Evolutionary conservation across 2,329 filamentous ascomycete genomes (phyloP), one percentile per base, ranked within the genome.

Genomic region (Huntiella moniliformis): DNA sequence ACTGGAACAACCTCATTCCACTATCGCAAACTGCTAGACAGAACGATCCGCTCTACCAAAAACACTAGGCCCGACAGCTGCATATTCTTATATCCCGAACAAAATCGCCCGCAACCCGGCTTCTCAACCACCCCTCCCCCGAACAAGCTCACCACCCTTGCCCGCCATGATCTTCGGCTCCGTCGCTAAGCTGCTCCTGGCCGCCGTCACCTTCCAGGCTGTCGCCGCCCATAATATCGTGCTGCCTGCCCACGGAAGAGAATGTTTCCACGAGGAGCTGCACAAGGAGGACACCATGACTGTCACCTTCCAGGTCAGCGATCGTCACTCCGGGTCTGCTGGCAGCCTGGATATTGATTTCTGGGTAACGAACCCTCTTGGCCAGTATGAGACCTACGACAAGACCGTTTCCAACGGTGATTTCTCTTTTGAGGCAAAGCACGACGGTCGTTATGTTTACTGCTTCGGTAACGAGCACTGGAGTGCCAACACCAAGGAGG

Each of bases 401-500:
- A 82, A 80, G 62, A 71, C 75, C 50, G 74, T 91, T 50, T 87
- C 87, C 52, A 87, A 82, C 56, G 91, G 91, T 60, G 88, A 96
- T 64, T 85, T 92, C 67, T 83, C 83, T 49, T 96, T 98, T 65
- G 81, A 77, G 35, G 87, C 91, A 44, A 68, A 72, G 55, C 66
- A 77, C 58, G 87, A 98, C 62, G 91, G 91, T 53, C 86, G 82
- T 66, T 95, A 82, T 67, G 69, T 74, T 48, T 98, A 98, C 76
- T 98, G 91, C 76, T 98, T 98, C 68, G 92, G 91, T 65, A 98
- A 98, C 66, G 88, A 96, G 70, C 81, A 91, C 63, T 98, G 88
- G 86, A 83, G 84, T 49, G 86, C 87, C 49, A 85, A 85, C 63
- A 92, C 77, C 60, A 98, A 98, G 67, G 91, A 98, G 63, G 88